Percentiles rank a stretch among this genome's conserved stretches.
These are phyloP conservation scores for Debaryomyces coudertii DNA, from an alignment of 1,139 yeast genomes.

Conservation along the genomic window DNA sequence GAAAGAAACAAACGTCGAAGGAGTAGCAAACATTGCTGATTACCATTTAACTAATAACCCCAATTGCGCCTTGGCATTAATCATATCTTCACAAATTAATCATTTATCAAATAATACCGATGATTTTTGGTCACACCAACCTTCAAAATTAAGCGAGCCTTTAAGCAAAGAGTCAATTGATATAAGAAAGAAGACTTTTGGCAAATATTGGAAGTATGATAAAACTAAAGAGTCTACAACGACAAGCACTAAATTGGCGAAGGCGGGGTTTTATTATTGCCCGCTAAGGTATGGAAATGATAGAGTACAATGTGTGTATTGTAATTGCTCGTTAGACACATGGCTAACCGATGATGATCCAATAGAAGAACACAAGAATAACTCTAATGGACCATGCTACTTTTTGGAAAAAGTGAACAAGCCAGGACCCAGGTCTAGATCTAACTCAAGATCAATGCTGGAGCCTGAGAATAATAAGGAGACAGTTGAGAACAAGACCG, in stretches of 20 bases:
- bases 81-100: constrained; percentile 27
- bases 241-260: constrained; percentile 41
- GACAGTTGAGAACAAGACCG: background rate
- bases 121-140: constrained; percentile 25
- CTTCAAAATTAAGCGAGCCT: constrained; percentile 31
- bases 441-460: constrained; percentile 4
- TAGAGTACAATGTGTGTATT: constrained; percentile 70
- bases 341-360: constrained; percentile 79
- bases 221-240: constrained; percentile 36
- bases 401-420: constrained; percentile 29
- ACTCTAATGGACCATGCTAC: constrained; percentile 52
- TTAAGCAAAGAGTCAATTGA: constrained; percentile 33
- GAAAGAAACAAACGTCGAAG: constrained; percentile 41
- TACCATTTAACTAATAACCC: constrained; percentile 53
- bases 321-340: constrained; percentile 66
- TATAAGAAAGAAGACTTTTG: constrained; percentile 56
- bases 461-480: background rate
- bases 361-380: constrained; percentile 49
- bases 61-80: constrained; percentile 48
- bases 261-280: constrained; percentile 58
- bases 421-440: constrained; percentile 5
- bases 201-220: constrained; percentile 58
- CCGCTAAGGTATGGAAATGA: constrained; percentile 56
- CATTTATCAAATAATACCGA: constrained; percentile 12
- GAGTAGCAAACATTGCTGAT: constrained; percentile 33